Evolutionary conservation across 1,284 basidiomycete genomes (phyloP), one percentile per base, ranked within the genome.

Genomic region (Moesziomyces globuligerus): DNA sequence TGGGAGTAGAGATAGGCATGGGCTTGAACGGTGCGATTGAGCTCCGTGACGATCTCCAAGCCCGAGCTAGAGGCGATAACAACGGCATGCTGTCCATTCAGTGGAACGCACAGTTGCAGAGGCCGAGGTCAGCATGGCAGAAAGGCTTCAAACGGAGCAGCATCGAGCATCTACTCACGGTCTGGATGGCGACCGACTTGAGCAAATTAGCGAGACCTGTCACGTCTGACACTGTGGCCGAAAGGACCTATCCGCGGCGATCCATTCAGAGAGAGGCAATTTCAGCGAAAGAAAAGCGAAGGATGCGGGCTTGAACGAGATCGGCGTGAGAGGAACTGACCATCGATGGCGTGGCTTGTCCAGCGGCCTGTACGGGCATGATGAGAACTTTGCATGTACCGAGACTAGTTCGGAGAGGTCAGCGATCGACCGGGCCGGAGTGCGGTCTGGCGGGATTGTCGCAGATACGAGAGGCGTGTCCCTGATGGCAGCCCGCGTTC

Each of bases 41-140:
- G 91, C 84, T 96, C 92, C 10, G 93, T 92, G n/a, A 88, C 87
- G 26, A 95, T 87, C n/a, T 88, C 88, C 62, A 96, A 84, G 1
- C 92, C 93, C 28, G 86, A 85, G 37, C 86, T 84, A 20, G 88
- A 87, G 13, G 93, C 86, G 8, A 87, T 89, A 48, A 95, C 85
- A 1, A 88, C 89, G n/a, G 91, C 93, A 41, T 72, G 65, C 60
- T 64, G 47, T 5, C 10, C 23, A 9, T 18, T n/a, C n/a, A n/a
- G n/a, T n/a, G n/a, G n/a, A n/a, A n/a, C n/a, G n/a, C n/a, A n/a
- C n/a, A n/a, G n/a, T n/a, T n/a, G n/a, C n/a, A n/a, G n/a, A n/a
- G n/a, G n/a, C n/a, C n/a, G 13, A 15, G 29, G 13, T 32, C 29
- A 32, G 29, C 29, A 15, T 32, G 13, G 41, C 24, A 4, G 17